These are phyloP conservation scores for Rutstroemia sp. DNA, from an alignment of 2,329 filamentous ascomycete species.

Conservation along the genomic window DNA sequence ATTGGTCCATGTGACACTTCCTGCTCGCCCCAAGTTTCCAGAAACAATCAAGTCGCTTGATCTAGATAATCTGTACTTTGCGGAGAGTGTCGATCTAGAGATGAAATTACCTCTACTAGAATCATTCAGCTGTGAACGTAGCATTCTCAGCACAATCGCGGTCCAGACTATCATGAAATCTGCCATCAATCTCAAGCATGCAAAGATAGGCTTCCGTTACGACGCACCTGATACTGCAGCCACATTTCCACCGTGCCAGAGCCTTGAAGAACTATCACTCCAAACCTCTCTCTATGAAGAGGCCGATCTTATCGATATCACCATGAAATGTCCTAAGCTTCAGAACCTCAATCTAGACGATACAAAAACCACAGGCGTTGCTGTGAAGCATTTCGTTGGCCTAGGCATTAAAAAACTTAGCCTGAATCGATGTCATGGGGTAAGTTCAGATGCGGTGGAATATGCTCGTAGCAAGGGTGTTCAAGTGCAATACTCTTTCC, in stretches of 20 bases:
- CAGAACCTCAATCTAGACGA: conserved; percentile 21
- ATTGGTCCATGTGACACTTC: too few species aligned
- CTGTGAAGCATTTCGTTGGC: conserved; percentile 28
- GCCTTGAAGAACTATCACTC: conserved; percentile 21
- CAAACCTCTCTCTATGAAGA: conserved; percentile 14
- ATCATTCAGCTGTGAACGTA: conserved; percentile 20
- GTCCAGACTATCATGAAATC: conserved; percentile 12
- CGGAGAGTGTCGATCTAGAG: not conserved
- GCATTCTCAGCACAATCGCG: conserved; percentile 17
- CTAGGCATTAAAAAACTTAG: conserved; percentile 24
- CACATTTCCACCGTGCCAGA: conserved; percentile 19
- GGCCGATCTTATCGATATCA: conserved; percentile 13
- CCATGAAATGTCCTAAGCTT: conserved; percentile 22
- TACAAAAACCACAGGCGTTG: conserved; percentile 29
- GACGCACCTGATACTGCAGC: not conserved
- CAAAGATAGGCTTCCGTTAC: conserved; percentile 19
- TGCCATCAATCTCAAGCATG: conserved; percentile 18
- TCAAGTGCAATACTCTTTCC: conserved; percentile 18
- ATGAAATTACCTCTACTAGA: conserved; percentile 22
- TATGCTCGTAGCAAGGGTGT: conserved; percentile 26
- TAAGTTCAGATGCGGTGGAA: conserved; percentile 28
- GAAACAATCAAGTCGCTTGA: conserved; percentile 22
- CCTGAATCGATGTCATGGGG: conserved; percentile 20
- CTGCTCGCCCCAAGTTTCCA: conserved; percentile 20
- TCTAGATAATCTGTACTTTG: conserved; percentile 13